Conservation (phyloP, 306 rosid species). For the Rubus parviflorus region DNA sequence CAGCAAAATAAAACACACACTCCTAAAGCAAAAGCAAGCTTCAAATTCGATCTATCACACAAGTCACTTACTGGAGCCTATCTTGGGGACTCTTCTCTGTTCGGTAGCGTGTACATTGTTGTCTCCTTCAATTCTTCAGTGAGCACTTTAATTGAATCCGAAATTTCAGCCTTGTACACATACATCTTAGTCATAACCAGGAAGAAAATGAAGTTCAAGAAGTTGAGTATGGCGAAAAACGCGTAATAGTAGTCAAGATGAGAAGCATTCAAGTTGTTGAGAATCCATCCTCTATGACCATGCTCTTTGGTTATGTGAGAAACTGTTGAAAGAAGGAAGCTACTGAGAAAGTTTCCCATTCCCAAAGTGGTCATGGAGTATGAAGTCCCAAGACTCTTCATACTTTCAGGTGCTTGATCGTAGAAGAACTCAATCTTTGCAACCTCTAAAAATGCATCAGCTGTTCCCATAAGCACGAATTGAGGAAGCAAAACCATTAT, state of each 20-base stretch:
- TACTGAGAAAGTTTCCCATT: conserved; percentile 76
- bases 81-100: conserved; percentile 5
- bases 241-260: conserved; percentile 90
- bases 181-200: conserved; percentile 42
- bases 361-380: conserved; percentile 70
- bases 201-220: conserved; percentile 37
- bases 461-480: conserved; percentile 73
- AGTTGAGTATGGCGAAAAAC: conserved; percentile 43
- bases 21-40: background rate
- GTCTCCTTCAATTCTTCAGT: conserved; percentile 61
- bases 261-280: conserved; percentile 71
- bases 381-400: conserved; percentile 87
- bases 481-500: conserved; percentile 80
- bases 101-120: background rate
- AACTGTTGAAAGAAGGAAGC: conserved; percentile 73
- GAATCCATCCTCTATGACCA: conserved; percentile 74
- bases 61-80: background rate
- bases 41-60: background rate
- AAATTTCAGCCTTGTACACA: conserved; percentile 76
- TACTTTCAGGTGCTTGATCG: conserved; percentile 86
- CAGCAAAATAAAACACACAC: background rate
- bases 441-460: conserved; percentile 76
- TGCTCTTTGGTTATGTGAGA: conserved; percentile 51
- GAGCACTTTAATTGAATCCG: conserved; percentile 65
- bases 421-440: conserved; percentile 88